phyloP scores from a whole-genome alignment of 768 basidiomycete species.

The Xerocomus brunneocitrinus region DNA sequence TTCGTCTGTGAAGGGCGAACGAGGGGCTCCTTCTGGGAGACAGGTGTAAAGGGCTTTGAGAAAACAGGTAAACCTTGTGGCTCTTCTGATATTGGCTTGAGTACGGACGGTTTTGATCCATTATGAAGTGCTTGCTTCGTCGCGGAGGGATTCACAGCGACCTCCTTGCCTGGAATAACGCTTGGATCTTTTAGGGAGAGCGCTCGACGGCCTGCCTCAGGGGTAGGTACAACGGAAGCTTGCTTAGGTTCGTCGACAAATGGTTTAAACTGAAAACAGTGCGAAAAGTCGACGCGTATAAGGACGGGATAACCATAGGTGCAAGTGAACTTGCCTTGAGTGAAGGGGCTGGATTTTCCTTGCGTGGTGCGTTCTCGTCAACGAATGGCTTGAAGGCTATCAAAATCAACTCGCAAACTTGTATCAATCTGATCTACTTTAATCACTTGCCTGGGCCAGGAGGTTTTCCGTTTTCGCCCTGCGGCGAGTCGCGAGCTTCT shows the following conservation, averaged over 20 bases:
- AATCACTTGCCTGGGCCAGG: constrained; percentile 37
- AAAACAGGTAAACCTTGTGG: constrained; percentile 40
- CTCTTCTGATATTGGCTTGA: constrained; percentile 37
- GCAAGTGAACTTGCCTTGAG: constrained; percentile 12
- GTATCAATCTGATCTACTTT: constrained; percentile 12
- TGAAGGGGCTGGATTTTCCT: constrained; percentile 39
- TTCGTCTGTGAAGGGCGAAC: constrained; percentile 23
- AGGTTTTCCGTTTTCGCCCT: constrained; percentile 20
- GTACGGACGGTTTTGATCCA: constrained; percentile 22
- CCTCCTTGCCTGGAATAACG: constrained; percentile 10
- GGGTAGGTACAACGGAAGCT: constrained; percentile 31
- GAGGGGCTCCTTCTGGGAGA: constrained; percentile 35
- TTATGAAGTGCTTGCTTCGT: constrained; percentile 27
- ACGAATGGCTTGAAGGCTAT: constrained; percentile 59
- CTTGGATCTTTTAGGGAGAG: constrained; percentile 50
- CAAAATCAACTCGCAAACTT: constrained; percentile 3
- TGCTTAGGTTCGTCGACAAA: constrained; percentile 55
- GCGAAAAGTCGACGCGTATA: background rate
- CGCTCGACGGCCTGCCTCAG: constrained; percentile 35
- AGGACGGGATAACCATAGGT: background rate
- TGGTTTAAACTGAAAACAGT: constrained; percentile 54
- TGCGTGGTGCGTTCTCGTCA: constrained; percentile 51
- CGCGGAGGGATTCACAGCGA: constrained; percentile 13
- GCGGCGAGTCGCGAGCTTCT: constrained; percentile 34
- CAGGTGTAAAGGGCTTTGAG: constrained; percentile 64